phyloP scores from a whole-genome alignment of 2,329 filamentous ascomycete genomes.

The Grosmannia huntii region DNA sequence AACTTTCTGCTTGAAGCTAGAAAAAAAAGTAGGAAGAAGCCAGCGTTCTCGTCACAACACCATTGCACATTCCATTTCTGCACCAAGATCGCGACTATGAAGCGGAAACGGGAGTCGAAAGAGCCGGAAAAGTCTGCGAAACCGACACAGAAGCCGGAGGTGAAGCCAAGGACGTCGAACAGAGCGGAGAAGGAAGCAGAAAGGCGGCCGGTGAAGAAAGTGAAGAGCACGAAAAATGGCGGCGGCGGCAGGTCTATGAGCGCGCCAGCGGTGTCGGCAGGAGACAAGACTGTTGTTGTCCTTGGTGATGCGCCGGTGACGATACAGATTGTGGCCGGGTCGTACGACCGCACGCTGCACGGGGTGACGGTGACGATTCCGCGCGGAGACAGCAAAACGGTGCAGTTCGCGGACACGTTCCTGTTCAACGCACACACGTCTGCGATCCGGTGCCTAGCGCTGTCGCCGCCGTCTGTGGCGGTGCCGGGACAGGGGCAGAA shows the following conservation, averaged over 20 bases:
- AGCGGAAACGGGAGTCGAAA: constrained; percentile 10
- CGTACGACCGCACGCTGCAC: constrained; percentile 87
- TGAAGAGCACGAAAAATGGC: neutral
- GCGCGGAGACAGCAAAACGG: constrained; percentile 14
- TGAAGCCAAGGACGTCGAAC: neutral
- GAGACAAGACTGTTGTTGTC: neutral
- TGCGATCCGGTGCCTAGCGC: constrained; percentile 75
- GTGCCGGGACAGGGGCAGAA: constrained; percentile 57
- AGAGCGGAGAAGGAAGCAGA: neutral
- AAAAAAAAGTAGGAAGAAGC: constrained; percentile 1
- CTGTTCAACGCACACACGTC: constrained; percentile 90
- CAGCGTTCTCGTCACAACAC: neutral
- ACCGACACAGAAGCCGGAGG: neutral
- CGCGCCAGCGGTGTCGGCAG: neutral
- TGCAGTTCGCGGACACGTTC: constrained; percentile 80
- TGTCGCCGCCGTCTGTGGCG: constrained; percentile 62
- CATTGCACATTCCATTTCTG: neutral
- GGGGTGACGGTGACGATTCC: constrained; percentile 67
- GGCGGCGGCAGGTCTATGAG: neutral
- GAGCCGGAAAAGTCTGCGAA: neutral
- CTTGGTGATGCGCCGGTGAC: constrained; percentile 28
- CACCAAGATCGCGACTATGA: neutral
- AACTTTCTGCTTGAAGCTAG: neutral
- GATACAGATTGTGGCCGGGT: constrained; percentile 85
- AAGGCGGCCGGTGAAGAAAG: neutral